A percentile compares a stretch with the other conserved stretches of the same genome.
phyloP scores from a whole-genome alignment of 768 basidiomycete species.

The Tulasnella sp. region DNA sequence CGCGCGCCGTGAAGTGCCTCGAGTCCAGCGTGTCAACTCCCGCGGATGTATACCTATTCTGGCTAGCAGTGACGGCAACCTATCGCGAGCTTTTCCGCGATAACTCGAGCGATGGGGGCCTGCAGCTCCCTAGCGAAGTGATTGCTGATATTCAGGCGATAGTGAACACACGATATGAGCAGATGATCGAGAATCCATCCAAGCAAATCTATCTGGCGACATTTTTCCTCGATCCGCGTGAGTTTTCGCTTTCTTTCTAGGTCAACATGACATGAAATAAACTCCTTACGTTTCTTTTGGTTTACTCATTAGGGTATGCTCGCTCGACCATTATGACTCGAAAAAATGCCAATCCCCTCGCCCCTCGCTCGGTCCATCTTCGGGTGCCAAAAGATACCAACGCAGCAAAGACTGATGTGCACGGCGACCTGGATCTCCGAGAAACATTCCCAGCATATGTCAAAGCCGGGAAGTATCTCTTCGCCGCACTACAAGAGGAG shows the following conservation, averaged over 20 bases:
- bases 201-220: conserved; percentile 36
- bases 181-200: conserved; percentile 36
- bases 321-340: conserved; percentile 33
- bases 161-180: conserved; percentile 33
- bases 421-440: conserved; percentile 34
- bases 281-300: too few relatives aligned
- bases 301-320: conserved; percentile 7
- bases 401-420: conserved; percentile 32
- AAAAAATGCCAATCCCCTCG: conserved; percentile 32
- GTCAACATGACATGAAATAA: too few relatives aligned
- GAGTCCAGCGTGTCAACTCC: conserved; percentile 35
- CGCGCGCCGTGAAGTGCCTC: conserved; percentile 36
- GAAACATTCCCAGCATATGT: conserved; percentile 31
- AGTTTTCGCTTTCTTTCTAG: conserved; percentile 22
- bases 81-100: conserved; percentile 29
- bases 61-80: conserved; percentile 37
- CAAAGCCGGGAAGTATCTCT: conserved; percentile 21
- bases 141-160: conserved; percentile 35
- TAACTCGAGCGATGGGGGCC: background rate
- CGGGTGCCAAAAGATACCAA: background rate
- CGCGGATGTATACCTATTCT: conserved; percentile 40
- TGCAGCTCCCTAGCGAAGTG: conserved; percentile 17
- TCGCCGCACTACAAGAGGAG: conserved; percentile 25
- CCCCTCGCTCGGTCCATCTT: too few relatives aligned
- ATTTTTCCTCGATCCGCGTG: conserved; percentile 39